A percentile compares a stretch with the other conserved stretches of the same genome.
These are phyloP conservation scores for Marsdenia floribunda DNA, from an alignment of 257 asterid species.

Conservation along the genomic window DNA sequence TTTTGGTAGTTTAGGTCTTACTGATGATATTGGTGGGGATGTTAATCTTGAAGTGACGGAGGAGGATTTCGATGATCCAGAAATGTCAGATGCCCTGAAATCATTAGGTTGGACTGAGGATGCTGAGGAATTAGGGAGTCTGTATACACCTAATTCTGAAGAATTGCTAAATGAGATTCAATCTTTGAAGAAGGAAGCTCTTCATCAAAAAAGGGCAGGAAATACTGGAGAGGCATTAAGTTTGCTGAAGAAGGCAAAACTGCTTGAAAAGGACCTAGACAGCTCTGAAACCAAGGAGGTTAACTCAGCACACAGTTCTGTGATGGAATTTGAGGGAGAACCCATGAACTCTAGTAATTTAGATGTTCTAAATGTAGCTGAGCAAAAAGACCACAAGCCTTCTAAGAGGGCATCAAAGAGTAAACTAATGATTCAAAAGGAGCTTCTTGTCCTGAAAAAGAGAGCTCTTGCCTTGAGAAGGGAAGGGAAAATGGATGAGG, in stretches of 20 bases:
- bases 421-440: constrained; percentile 69
- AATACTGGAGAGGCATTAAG: constrained; percentile 62
- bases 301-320: constrained; percentile 17
- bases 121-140: constrained; percentile 28
- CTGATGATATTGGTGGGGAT: constrained; percentile 48
- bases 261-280: constrained; percentile 53
- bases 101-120: constrained; percentile 93
- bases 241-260: constrained; percentile 64
- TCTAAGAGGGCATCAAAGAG: constrained; percentile 47
- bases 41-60: constrained; percentile 64
- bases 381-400: constrained; percentile 8
- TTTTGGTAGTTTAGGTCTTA: constrained; percentile 39
- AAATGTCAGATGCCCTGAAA: constrained; percentile 63
- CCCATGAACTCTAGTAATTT: constrained; percentile 11
- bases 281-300: constrained; percentile 29
- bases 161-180: constrained; percentile 47
- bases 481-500: constrained; percentile 76
- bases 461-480: constrained; percentile 70
- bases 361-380: constrained; percentile 22
- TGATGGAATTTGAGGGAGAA: constrained; percentile 18
- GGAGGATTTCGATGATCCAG: constrained; percentile 89
- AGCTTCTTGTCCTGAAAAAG: constrained; percentile 82
- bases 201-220: constrained; percentile 64
- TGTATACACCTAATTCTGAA: constrained; percentile 27
- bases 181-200: constrained; percentile 65